These are phyloP conservation scores for Tetrahymena thermophila DNA, from an alignment of 73 alveolate genomes.

Conservation along the genomic window DNA sequence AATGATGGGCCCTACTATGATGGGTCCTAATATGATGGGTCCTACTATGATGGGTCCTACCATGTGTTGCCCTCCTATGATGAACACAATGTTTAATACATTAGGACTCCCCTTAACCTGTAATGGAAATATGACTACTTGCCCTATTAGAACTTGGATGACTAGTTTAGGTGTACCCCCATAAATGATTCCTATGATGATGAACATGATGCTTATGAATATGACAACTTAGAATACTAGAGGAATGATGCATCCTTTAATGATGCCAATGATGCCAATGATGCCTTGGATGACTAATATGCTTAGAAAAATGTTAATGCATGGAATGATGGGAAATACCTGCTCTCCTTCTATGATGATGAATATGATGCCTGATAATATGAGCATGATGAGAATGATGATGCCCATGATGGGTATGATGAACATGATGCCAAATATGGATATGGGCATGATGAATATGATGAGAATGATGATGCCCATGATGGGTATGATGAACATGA, in stretches of 20 bases:
- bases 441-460: too few species aligned
- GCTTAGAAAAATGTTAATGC: background rate
- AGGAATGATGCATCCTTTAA: background rate
- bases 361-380: background rate
- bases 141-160: background rate
- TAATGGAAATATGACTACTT: background rate
- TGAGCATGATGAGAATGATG: background rate
- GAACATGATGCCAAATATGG: too few species aligned
- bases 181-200: background rate
- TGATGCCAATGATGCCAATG: background rate
- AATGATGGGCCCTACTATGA: background rate
- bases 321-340: background rate
- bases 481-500: background rate
- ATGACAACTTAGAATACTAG: background rate
- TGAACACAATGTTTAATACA: background rate
- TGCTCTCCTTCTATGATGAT: background rate
- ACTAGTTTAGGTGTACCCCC: background rate
- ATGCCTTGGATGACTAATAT: background rate
- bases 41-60: background rate
- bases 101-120: background rate
- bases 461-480: background rate
- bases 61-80: background rate
- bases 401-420: background rate
- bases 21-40: background rate
- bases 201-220: background rate